Evolutionary conservation across 2,329 filamentous ascomycete genomes (phyloP), one percentile per base, ranked within the genome.

Genomic region (Paecilomyces formosus): DNA sequence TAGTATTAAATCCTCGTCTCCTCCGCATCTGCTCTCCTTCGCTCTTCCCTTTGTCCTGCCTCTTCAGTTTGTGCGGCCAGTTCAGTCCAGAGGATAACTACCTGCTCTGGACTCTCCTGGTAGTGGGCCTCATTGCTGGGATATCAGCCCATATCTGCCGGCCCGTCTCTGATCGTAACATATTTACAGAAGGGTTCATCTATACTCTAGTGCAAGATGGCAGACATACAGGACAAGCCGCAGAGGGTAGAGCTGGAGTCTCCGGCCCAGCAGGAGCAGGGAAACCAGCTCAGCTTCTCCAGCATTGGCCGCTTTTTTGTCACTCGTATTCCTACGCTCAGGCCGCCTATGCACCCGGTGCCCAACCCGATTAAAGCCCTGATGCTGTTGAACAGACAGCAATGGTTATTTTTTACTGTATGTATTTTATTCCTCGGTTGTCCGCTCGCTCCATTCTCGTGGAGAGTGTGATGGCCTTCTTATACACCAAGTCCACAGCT

Each of bases 331-430:
- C 72, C 80, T 0, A 79, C 81, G 0, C 72, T 85, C 50, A 80
- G 80, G 64, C 83, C 83, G n/a, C 78, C 81, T 0, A 81, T 82
- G 77, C 76, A 77, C 56, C 74, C 74, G 18, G 77, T 80, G 7
- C 74, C 77, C 12, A 85, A 85, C 57, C 82, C 82, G 0, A 76
- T 84, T 64, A 74, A 72, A 5, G 72, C 82, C 0, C 71, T 85
- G 15, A 66, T 72, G 12, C 68, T 82, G 50, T 74, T 85, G 4
- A 83, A 81, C 61, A 67, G 66, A 33, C 78, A 83, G 53, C 81
- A 84, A 74, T 84, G 82, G 82, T 73, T 83, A 26, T 82, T 83
- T 70, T 84, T 83, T 67, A 66, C 74, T 8, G 74, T 75, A 59
- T 30, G 67, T 64, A 22, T 18, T 59, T n/a, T 15, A 18, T 45